A percentile compares a stretch with the other conserved stretches of the same genome.
phyloP scores from a whole-genome alignment of 225 moss, liverwort and hornwort species.

The Physcomitrellopsis africana region DNA sequence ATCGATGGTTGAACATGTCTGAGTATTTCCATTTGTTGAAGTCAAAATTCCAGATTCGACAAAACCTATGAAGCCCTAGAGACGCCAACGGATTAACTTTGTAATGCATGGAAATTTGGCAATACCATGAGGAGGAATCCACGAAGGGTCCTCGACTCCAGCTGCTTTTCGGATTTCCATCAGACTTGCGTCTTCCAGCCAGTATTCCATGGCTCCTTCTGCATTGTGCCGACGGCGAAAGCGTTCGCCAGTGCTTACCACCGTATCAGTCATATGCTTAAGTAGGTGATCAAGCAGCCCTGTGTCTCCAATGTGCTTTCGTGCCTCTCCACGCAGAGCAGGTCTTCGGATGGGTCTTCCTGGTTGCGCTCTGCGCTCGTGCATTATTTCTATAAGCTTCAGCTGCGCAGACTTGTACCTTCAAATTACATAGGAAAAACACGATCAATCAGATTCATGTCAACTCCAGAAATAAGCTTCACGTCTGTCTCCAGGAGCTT shows the following conservation, averaged over 20 bases:
- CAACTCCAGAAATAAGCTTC: neutral
- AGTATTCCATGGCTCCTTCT: constrained; percentile 72
- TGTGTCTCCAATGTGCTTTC: constrained; percentile 71
- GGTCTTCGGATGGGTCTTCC: constrained; percentile 61
- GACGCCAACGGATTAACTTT: neutral
- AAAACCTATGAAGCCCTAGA: no score
- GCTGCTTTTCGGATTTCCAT: constrained; percentile 72
- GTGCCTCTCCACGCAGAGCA: constrained; percentile 61
- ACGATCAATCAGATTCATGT: neutral
- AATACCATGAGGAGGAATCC: constrained; percentile 64
- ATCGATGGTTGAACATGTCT: no score
- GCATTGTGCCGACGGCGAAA: constrained; percentile 68
- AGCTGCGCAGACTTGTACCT: constrained; percentile 78
- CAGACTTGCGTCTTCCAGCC: constrained; percentile 65
- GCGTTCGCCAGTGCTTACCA: constrained; percentile 64
- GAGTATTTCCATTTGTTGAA: no score
- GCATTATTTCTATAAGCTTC: constrained; percentile 71
- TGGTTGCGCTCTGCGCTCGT: constrained; percentile 54
- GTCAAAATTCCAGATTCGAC: no score
- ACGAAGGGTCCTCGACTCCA: constrained; percentile 70
- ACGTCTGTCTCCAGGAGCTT: neutral
- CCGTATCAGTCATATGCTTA: constrained; percentile 72
- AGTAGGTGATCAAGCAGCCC: constrained; percentile 68
- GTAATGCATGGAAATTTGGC: neutral
- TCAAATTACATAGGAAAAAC: constrained; percentile 17